phyloP scores from a whole-genome alignment of 1,284 basidiomycete species.

The Ceratobasidium sp. region DNA sequence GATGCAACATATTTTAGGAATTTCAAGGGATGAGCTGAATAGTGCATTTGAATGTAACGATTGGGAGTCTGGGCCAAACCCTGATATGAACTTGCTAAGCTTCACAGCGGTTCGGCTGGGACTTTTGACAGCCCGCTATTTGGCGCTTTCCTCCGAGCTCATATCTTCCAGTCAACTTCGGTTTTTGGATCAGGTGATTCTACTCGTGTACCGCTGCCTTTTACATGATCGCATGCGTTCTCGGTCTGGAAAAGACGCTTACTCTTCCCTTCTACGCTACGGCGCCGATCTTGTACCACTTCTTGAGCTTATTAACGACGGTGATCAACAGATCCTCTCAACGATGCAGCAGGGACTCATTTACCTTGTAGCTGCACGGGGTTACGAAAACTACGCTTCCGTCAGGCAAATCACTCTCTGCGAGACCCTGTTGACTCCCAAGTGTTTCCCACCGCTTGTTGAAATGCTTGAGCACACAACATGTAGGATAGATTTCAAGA shows the following conservation, averaged over 20 bases:
- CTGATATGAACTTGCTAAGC: neutral
- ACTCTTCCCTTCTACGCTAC: neutral
- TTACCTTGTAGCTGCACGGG: neutral
- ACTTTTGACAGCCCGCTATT: neutral
- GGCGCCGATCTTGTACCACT: neutral
- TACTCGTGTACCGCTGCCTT: constrained; percentile 36
- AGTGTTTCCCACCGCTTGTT: neutral
- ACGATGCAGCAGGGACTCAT: neutral
- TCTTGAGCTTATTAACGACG: neutral
- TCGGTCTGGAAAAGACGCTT: too few relatives aligned
- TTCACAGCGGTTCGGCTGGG: neutral
- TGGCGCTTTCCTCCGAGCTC: neutral
- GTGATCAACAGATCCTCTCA: neutral
- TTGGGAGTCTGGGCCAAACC: neutral
- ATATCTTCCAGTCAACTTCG: neutral
- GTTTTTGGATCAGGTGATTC: neutral
- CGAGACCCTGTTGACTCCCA: neutral
- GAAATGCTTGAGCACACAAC: constrained; percentile 15
- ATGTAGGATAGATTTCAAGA: too few relatives aligned
- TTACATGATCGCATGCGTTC: neutral
- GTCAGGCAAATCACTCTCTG: neutral
- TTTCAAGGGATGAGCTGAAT: neutral
- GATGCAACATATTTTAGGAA: neutral
- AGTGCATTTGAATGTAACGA: neutral
- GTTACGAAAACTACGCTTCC: too few relatives aligned